Base-by-base conservation (phyloP, 2,329 filamentous ascomycete species). In the Monilinia laxa region DNA sequence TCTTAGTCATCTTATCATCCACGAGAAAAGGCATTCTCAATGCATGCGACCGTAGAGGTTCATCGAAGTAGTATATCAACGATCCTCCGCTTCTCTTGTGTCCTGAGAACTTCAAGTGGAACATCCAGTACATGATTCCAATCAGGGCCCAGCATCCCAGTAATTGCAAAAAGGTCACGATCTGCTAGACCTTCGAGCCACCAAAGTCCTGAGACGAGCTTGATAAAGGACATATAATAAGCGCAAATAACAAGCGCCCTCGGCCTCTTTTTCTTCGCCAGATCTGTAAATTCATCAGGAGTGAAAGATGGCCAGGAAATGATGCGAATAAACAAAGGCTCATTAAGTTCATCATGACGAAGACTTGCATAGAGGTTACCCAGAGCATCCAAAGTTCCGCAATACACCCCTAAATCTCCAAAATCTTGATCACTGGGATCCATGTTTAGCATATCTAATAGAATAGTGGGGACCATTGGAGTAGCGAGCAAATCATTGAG, bases 351-450 rank as follows among this genome's bases (percentile, higher is more conserved):
- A 60, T 73, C 72, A 58, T 73, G 68, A 38, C 67, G 65, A 5
- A 76, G 67, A 53, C 69, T 70, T n/a, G 71, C 74, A 66, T 74
- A 76, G 6, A 76, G 67, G 2, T 68, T 63, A 3, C 72, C 73
- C 9, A 76, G 35, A 49, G 66, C 66, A 66, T 76, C 73, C 1
- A 76, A 65, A 12, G 69, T 66, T 28, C 62, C 58, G 60, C 73
- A 74, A 55, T 75, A 75, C 11, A 49, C 25, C 55, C 71, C 57
- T 2, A 75, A 66, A 31, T 70, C 52, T n/a, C 55, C 47, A 53
- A 68, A 73, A 53, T 76, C 74, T 20, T 70, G 67, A 64, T 75
- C 74, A 2, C 54, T n/a, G 14, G 67, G 68, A 4, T 65, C 38
- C 12, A 76, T 71, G n/a, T 58, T 56, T 35, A 76, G 49, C 70